A percentile compares a stretch with the other conserved stretches of the same genome.
Conservation (phyloP, 2,329 filamentous ascomycete species). For the Stemphylium vesicarium region DNA sequence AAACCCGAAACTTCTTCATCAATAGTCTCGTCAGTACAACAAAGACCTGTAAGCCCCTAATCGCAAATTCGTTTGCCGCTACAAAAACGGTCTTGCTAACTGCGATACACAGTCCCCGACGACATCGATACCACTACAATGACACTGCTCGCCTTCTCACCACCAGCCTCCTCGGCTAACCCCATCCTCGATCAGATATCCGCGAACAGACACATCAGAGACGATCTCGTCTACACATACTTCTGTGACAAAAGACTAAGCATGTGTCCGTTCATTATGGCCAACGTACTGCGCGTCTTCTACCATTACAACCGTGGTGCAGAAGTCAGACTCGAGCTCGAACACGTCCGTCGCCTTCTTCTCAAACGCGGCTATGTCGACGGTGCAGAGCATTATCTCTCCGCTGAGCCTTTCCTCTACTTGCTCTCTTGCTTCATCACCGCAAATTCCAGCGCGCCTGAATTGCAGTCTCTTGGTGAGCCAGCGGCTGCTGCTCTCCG, state of each 20-base stretch:
- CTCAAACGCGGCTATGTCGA: conserved; percentile 35
- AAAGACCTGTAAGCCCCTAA: conserved; percentile 20
- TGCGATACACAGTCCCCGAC: conserved; percentile 27
- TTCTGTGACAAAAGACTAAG: conserved; percentile 36
- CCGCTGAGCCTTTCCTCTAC: conserved; percentile 43
- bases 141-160: conserved; percentile 34
- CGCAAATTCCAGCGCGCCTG: conserved; percentile 23
- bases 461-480: conserved; percentile 26
- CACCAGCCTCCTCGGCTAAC: conserved; percentile 4
- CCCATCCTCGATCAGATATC: conserved; percentile 17
- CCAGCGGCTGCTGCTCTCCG: conserved; percentile 29
- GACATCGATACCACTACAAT: conserved; percentile 47
- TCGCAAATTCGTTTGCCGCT: no score
- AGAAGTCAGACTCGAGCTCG: conserved; percentile 28
- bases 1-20: conserved; percentile 39
- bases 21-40: conserved; percentile 17
- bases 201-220: conserved; percentile 48
- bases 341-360: conserved; percentile 26
- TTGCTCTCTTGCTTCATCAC: conserved; percentile 34
- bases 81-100: no score
- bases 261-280: conserved; percentile 37
- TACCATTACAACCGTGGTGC: conserved; percentile 38
- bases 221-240: conserved; percentile 51
- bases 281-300: conserved; percentile 44
- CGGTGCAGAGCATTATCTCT: conserved; percentile 43